phyloP scores from a whole-genome alignment of 1,284 basidiomycete genomes.

The Trichosporon coremiiforme region DNA sequence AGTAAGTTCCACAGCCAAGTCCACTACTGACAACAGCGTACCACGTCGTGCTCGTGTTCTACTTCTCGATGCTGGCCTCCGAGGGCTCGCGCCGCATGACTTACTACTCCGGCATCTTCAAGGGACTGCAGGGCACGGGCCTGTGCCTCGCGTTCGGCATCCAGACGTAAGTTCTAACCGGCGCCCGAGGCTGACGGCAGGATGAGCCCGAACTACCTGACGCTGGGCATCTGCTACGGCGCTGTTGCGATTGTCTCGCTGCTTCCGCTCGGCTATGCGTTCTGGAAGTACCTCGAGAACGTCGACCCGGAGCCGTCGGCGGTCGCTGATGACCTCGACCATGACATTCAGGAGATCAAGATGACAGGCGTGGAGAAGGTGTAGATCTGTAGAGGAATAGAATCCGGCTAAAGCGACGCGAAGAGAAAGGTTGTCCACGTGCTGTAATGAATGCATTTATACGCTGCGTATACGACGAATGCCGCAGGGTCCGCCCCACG shows the following conservation, averaged over 20 bases:
- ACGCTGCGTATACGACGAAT: conserved; percentile 8
- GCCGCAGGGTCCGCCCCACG: no score
- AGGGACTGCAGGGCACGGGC: conserved; percentile 18
- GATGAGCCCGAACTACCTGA: conserved; percentile 17
- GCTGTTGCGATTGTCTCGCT: not conserved
- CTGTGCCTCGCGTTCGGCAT: conserved; percentile 15
- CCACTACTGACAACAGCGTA: conserved; percentile 5
- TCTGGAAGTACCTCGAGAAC: conserved; percentile 15
- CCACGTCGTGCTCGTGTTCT: conserved; percentile 21
- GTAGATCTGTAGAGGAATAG: not conserved
- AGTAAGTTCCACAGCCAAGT: not conserved
- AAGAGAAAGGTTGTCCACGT: not conserved
- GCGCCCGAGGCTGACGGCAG: not conserved
- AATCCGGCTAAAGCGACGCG: not conserved
- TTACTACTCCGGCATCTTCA: conserved; percentile 20
- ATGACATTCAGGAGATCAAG: not conserved
- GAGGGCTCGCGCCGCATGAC: conserved; percentile 19
- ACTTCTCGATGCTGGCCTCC: conserved; percentile 14
- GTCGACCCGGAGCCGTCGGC: not conserved
- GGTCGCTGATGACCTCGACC: not conserved
- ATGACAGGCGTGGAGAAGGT: not conserved
- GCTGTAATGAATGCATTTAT: not conserved
- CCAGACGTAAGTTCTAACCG: conserved; percentile 8
- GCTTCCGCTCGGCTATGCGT: conserved; percentile 12
- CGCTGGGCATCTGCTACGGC: conserved; percentile 17